Percentiles rank a stretch among this genome's conserved stretches.
Evolutionary conservation across 2,329 filamentous ascomycete species (phyloP).

Genomic region (Ophiostoma sp.): DNA sequence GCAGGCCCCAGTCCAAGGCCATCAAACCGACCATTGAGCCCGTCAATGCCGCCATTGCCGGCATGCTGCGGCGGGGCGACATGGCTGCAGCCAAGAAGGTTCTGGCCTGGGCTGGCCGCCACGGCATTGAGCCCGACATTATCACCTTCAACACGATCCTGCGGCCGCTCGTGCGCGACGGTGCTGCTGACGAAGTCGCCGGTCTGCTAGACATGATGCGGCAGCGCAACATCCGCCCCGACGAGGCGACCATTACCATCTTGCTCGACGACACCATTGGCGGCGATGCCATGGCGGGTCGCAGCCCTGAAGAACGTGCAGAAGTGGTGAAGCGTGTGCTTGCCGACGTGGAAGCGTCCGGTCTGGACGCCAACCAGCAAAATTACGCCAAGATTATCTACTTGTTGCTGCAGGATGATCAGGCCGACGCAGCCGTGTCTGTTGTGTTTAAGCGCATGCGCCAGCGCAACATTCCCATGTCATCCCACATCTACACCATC

Average conservation of each 20-base stretch:
- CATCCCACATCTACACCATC: slow-evolving; percentile 71
- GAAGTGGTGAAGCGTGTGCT: slow-evolving; percentile 54
- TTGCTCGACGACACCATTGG: slow-evolving; percentile 62
- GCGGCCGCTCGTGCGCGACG: slow-evolving; percentile 55
- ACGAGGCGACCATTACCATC: slow-evolving; percentile 72
- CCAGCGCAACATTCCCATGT: slow-evolving; percentile 51
- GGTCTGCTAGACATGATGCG: slow-evolving; percentile 62
- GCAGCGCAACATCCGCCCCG: slow-evolving; percentile 53
- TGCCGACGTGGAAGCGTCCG: slow-evolving; percentile 55
- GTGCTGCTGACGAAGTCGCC: slow-evolving; percentile 50
- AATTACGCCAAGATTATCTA: slow-evolving; percentile 72
- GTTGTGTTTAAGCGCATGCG: slow-evolving; percentile 65
- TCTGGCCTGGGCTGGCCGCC: slow-evolving; percentile 58
- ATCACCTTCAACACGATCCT: slow-evolving; percentile 70
- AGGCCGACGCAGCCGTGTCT: slow-evolving; percentile 52
- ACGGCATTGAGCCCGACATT: slow-evolving; percentile 57
- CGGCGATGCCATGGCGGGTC: slow-evolving; percentile 42
- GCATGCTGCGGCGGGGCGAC: slow-evolving; percentile 55
- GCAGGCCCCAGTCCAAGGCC: slow-evolving; percentile 34
- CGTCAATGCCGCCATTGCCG: slow-evolving; percentile 70
- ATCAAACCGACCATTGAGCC: slow-evolving; percentile 63
- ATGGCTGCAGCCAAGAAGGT: slow-evolving; percentile 53
- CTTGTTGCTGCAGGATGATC: slow-evolving; percentile 50
- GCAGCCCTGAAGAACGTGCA: slow-evolving; percentile 18
- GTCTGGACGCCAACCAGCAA: slow-evolving; percentile 60